Evolutionary conservation across 176 grass and related monocot genomes (phyloP).

Genomic region (Carex scoparia): DNA sequence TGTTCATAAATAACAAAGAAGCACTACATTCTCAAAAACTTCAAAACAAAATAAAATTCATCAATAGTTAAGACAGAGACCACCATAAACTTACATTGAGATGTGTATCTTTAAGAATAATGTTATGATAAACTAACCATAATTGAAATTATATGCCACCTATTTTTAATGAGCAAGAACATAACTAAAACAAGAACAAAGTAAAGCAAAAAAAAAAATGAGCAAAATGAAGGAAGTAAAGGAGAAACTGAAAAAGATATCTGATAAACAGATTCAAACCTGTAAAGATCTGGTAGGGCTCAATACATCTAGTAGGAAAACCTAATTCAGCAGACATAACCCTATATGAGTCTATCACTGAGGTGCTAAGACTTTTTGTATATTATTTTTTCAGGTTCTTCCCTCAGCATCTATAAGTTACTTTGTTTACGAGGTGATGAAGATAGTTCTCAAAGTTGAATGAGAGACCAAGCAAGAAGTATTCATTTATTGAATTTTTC

Average conservation of each 20-base stretch:
- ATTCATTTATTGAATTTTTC: constrained; percentile 1
- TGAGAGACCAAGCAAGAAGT: constrained; percentile 31
- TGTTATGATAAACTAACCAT: neutral
- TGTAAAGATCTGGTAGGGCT: neutral
- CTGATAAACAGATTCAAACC: neutral
- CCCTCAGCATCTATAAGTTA: constrained; percentile 96
- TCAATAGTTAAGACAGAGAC: neutral
- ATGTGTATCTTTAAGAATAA: neutral
- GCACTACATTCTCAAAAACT: neutral
- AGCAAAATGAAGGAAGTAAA: no score
- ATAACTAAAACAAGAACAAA: neutral
- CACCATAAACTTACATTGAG: neutral
- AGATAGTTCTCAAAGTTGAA: constrained; percentile 96
- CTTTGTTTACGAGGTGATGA: constrained; percentile 95
- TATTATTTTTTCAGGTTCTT: constrained; percentile 52
- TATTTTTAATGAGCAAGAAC: neutral
- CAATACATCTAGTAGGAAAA: neutral
- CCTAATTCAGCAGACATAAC: neutral
- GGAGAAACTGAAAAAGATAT: neutral
- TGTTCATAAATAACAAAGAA: neutral
- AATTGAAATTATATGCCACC: neutral
- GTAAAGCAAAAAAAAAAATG: neutral
- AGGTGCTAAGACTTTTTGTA: neutral
- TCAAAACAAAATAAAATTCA: neutral
- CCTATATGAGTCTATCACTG: neutral